Evolutionary conservation across 306 rosid genomes (phyloP), one percentile per base, ranked within the genome.

Genomic region (Inga laurina): DNA sequence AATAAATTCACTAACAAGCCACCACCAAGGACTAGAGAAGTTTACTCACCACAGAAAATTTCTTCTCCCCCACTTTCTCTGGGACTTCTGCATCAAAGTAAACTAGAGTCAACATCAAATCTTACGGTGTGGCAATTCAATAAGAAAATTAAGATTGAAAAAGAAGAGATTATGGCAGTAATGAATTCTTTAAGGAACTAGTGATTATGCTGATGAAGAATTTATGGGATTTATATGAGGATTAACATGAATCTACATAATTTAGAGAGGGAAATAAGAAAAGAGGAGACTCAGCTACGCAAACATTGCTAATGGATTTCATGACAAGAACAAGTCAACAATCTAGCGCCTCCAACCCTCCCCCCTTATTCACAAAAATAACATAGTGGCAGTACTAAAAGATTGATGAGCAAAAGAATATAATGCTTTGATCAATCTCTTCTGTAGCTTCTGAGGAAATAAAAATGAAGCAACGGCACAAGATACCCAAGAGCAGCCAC

Each of bases 21-120:
- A 77, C 43, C 30, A 24, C 34, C 32, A 76, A 85, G 72, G 75
- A 79, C 27, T 24, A n/a, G n/a, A 45, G 56, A 81, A 82, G 73
- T 79, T 68, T 39, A 73, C 98, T 91, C 81, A 93, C 99, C 81
- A 84, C 11, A 78, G 99, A 88, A 79, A 92, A 90, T 82, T 62
- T 81, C 81, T 81, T 90, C 80, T 81, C 77, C 72, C 90, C 87
- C 56, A 76, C 83, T 88, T 76, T 89, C 48, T 90, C 93, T 45
- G 90, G 83, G 84, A 87, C 90, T 85, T 87, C 97, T 96, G 97
- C 93, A 84, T 56, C 12, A 46, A 72, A 75, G 85, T 22, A 85
- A 84, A 75, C 68, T 43, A 82, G 62, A 70, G 71, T 76, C 81
- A 88, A 62, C 64, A 65, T 27, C 84, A n/a, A n/a, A 77, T 54